phyloP scores from a whole-genome alignment of 2,329 filamentous ascomycete genomes.

The Fusarium sp. region DNA sequence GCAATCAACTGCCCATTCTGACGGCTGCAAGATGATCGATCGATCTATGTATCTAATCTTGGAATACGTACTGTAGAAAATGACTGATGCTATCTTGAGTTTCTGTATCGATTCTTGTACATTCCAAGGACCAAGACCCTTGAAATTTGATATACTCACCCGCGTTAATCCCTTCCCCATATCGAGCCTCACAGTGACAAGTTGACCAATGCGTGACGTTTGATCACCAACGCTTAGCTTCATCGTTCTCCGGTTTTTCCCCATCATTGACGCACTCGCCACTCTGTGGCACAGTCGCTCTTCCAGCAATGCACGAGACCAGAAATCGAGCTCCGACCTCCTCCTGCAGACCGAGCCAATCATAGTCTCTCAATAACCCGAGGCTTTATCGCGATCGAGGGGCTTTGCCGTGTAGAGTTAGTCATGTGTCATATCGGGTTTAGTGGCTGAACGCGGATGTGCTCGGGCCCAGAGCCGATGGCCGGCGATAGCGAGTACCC shows the following conservation, averaged over 20 bases:
- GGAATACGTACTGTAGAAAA: not conserved
- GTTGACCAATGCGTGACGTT: constrained; percentile 24
- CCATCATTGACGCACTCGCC: constrained; percentile 38
- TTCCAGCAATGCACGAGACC: constrained; percentile 24
- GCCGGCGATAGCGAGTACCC: constrained; percentile 38
- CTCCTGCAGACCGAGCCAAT: constrained; percentile 43
- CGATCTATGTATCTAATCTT: constrained; percentile 15
- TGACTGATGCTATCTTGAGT: not conserved
- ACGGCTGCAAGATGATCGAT: constrained; percentile 32
- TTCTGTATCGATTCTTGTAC: constrained; percentile 25
- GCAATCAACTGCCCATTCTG: constrained; percentile 21
- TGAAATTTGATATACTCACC: constrained; percentile 17
- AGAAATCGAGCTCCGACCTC: constrained; percentile 7
- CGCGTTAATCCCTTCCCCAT: constrained; percentile 37
- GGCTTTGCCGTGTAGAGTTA: constrained; percentile 26
- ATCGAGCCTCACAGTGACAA: not conserved
- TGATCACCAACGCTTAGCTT: constrained; percentile 33
- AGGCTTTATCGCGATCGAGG: constrained; percentile 44
- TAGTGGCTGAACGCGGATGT: constrained; percentile 18
- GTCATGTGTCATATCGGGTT: not conserved
- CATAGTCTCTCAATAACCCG: constrained; percentile 29
- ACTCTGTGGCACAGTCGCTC: constrained; percentile 39
- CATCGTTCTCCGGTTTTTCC: constrained; percentile 36
- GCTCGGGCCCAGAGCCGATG: constrained; percentile 38
- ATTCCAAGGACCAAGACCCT: constrained; percentile 31